Base-by-base conservation (phyloP, 176 grass and related monocot genomes). In the Oryza brachyantha region DNA sequence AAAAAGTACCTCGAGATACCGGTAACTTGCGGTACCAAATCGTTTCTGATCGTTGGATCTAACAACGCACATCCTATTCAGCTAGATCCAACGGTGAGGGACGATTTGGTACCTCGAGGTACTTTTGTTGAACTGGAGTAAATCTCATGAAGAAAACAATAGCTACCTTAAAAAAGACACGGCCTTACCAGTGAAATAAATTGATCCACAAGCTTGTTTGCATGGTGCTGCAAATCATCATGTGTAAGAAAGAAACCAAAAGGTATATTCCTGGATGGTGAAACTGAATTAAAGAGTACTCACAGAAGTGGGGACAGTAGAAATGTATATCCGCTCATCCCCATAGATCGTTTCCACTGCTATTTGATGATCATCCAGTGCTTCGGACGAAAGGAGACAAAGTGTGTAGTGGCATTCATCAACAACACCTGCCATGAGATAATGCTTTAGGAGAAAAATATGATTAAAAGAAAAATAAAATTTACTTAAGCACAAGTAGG, bases 171-270 rank as follows among this genome's bases (percentile, higher is more conserved):
- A 13, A 63, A 37, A 52, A 79, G 79, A 80, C 39, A 54, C n/a
- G 22, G 42, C 38, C 83, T 72, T 92, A 92, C 90, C 75, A 92
- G 38, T 26, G 13, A 70, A 80, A 81, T 76, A 37, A 86, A 92
- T 66, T 92, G 90, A 61, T 73, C 86, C 71, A 87, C 82, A 86
- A 92, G 85, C 54, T 79, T 68, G 61, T 65, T 76, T 67, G 85
- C 86, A 35, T 88, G 68, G 79, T 82, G 59, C 86, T 92, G 86
- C 29, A 75, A 88, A 85, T 24, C 9, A 85, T 67, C 35, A 66
- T 48, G 29, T 35, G 68, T 63, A 43, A 77, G 78, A 77, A 66
- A 61, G 14, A 68, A 21, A 71, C 32, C 50, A 45, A 63, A 69
- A 68, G 46, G 46, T 63, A 32, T 28, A 29, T 27, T 72, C 27